phyloP scores from a whole-genome alignment of 257 asterid species.

The Haberlea rhodopensis region DNA sequence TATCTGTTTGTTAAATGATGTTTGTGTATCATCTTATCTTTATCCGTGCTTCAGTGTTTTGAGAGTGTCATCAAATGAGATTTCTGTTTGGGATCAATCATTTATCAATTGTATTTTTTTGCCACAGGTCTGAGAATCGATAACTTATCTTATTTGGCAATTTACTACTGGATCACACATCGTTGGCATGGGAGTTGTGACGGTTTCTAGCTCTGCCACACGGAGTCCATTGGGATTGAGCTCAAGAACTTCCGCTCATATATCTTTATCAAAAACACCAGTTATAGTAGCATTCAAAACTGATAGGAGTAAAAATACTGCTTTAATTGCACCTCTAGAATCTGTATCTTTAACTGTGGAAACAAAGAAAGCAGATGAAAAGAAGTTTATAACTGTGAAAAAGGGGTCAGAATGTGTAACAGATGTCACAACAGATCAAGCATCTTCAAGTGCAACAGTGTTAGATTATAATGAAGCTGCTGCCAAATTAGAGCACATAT shows the following conservation, averaged over 20 bases:
- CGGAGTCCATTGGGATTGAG: constrained; percentile 42
- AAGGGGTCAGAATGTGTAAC: constrained; percentile 46
- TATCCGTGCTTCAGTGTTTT: neutral
- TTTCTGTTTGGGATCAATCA: neutral
- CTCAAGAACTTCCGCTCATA: constrained; percentile 34
- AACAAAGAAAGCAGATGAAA: constrained; percentile 45
- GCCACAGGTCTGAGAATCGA: constrained; percentile 1
- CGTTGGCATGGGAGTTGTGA: constrained; percentile 54
- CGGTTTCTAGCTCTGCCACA: constrained; percentile 49
- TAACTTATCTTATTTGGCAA: constrained; percentile 5
- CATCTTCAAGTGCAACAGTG: constrained; percentile 47
- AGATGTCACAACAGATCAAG: constrained; percentile 52
- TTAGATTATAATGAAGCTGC: constrained; percentile 86
- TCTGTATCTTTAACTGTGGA: constrained; percentile 53
- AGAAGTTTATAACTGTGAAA: constrained; percentile 43
- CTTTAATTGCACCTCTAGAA: constrained; percentile 56
- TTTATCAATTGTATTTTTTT: neutral
- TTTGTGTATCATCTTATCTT: neutral
- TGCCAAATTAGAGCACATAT: constrained; percentile 64
- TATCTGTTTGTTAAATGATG: neutral
- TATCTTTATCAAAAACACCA: constrained; percentile 49
- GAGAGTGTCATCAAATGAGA: neutral
- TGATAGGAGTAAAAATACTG: constrained; percentile 45
- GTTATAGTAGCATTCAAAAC: constrained; percentile 52
- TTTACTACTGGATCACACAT: constrained; percentile 20